Evolutionary conservation across 495 filamentous ascomycete species (phyloP).

Genomic region (Hyaloscypha hepaticicola): DNA sequence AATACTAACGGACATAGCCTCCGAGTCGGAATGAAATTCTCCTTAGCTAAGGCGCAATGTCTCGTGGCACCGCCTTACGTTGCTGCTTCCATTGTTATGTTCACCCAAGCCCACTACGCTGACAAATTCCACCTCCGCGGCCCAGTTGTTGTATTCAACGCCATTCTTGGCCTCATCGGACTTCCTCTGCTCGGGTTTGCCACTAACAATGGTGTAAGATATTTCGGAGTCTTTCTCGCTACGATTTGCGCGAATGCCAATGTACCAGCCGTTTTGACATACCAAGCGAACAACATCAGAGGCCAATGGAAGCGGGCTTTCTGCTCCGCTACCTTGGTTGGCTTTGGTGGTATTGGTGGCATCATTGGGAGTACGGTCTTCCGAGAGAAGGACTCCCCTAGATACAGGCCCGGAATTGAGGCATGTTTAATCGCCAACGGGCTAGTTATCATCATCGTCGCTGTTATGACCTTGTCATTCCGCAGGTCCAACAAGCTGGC

Average conservation of each 20-base stretch:
- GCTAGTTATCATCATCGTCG: constrained; percentile 40
- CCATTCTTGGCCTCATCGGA: constrained; percentile 44
- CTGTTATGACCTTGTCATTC: constrained; percentile 30
- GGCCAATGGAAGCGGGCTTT: constrained; percentile 68
- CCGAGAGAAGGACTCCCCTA: constrained; percentile 50
- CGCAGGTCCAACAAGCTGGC: constrained; percentile 33
- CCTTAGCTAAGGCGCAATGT: constrained; percentile 56
- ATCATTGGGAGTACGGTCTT: constrained; percentile 59
- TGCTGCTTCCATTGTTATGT: constrained; percentile 62
- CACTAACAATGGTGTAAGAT: constrained; percentile 48
- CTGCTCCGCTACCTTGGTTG: constrained; percentile 53
- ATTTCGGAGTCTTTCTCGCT: constrained; percentile 64
- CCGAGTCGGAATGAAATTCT: constrained; percentile 55
- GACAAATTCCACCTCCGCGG: constrained; percentile 60
- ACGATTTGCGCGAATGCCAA: constrained; percentile 61
- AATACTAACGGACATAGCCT: too few relatives aligned
- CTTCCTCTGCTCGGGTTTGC: constrained; percentile 54
- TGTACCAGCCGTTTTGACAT: constrained; percentile 53
- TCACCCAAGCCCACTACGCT: constrained; percentile 47
- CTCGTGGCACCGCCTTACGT: constrained; percentile 63
- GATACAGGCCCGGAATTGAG: constrained; percentile 52
- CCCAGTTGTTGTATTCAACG: constrained; percentile 58
- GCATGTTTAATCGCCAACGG: constrained; percentile 45
- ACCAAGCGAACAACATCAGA: constrained; percentile 64
- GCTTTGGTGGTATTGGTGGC: constrained; percentile 58